Evolutionary conservation across 805 yeast genomes (phyloP).

Genomic region (Jamesozyma lodderae): DNA sequence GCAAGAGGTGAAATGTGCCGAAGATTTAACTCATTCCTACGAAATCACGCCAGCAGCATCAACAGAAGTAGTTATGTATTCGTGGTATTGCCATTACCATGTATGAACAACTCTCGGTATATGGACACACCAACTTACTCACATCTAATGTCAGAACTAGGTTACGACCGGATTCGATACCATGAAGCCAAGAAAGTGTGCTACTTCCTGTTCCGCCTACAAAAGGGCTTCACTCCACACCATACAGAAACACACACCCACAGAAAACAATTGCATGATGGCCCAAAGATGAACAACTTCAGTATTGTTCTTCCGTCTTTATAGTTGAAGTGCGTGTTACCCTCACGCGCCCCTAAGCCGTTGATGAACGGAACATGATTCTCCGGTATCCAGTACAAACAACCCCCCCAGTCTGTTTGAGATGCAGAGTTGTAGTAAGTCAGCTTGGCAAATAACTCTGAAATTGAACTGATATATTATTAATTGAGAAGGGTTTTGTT

Average conservation of each 20-base stretch:
- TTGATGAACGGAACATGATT: no score
- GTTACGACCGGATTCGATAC: conserved; percentile 40
- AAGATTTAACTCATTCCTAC: conserved; percentile 49
- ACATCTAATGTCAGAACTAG: conserved; percentile 48
- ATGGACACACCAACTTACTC: conserved; percentile 38
- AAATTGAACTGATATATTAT: no score
- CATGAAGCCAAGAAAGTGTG: conserved; percentile 63
- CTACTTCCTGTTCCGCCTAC: conserved; percentile 49
- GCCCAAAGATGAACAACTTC: conserved; percentile 61
- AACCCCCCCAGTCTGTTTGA: no score
- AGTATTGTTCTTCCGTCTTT: no score
- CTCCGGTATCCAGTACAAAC: no score
- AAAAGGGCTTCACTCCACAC: neutral
- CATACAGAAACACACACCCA: conserved; percentile 3
- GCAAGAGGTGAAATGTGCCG: conserved; percentile 72
- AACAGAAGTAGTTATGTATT: conserved; percentile 37
- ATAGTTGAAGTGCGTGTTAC: no score
- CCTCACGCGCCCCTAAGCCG: no score
- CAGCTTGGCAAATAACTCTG: no score
- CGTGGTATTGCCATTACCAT: conserved; percentile 82
- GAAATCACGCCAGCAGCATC: conserved; percentile 21
- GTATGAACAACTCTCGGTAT: conserved; percentile 76
- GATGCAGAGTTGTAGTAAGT: no score
- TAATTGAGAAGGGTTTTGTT: no score
- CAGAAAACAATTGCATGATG: conserved; percentile 42